These are phyloP conservation scores for Rhododendron simsii DNA, from an alignment of 148 eudicot species.

Conservation along the genomic window DNA sequence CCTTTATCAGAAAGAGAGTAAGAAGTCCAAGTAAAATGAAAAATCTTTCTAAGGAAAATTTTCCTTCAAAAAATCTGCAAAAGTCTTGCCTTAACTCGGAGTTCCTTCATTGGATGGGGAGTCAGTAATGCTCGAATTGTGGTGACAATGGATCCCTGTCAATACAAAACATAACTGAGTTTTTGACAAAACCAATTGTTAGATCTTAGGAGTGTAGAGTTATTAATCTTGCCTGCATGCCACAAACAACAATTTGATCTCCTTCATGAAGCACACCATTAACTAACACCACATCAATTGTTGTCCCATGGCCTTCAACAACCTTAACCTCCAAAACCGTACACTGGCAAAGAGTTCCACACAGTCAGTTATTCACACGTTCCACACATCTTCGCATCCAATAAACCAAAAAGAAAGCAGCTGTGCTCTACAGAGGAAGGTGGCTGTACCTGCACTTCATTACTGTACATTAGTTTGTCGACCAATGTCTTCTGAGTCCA, in stretches of 20 bases:
- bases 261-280: slow-evolving; percentile 92
- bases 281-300: slow-evolving; percentile 81
- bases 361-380: slow-evolving; percentile 14
- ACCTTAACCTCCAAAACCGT: slow-evolving; percentile 93
- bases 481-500: slow-evolving; percentile 85
- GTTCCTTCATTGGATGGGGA: slow-evolving; percentile 97
- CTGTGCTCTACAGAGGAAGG: not conserved
- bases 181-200: not conserved
- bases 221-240: slow-evolving; percentile 62
- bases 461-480: slow-evolving; percentile 64
- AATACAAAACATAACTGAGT: slow-evolving; percentile 3
- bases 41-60: not conserved
- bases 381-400: not conserved
- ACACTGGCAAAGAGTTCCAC: slow-evolving; percentile 46
- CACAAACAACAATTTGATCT: slow-evolving; percentile 80
- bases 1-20: too few relatives aligned
- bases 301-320: slow-evolving; percentile 86
- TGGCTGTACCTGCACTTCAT: slow-evolving; percentile 40
- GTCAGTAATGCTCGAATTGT: slow-evolving; percentile 80
- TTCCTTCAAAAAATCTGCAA: not conserved
- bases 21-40: too few relatives aligned
- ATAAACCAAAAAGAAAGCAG: not conserved
- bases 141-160: slow-evolving; percentile 80
- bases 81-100: slow-evolving; percentile 69
- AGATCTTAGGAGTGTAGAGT: not conserved